Conservation (phyloP, 2,329 filamentous ascomycete species). For the Arthrinium puccinioides region DNA sequence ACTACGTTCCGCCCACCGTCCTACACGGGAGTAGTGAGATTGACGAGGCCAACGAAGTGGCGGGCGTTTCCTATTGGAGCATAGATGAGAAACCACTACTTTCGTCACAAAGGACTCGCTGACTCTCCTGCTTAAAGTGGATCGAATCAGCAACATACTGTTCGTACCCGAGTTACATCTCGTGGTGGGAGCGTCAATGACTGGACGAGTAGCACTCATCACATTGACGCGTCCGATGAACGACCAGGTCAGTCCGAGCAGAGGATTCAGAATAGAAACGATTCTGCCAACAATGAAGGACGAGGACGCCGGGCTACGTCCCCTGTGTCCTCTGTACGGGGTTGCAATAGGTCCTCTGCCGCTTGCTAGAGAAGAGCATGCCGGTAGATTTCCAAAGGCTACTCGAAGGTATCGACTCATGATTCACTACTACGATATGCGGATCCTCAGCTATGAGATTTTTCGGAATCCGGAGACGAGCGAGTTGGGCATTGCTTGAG, state of each 20-base stretch:
- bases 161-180: slow-evolving; percentile 65
- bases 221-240: slow-evolving; percentile 43
- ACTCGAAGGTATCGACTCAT: slow-evolving; percentile 42
- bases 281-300: slow-evolving; percentile 39
- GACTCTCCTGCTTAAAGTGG: no score
- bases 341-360: slow-evolving; percentile 62
- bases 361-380: slow-evolving; percentile 24
- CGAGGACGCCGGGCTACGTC: slow-evolving; percentile 36
- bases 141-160: slow-evolving; percentile 55
- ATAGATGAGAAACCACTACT: slow-evolving; percentile 12
- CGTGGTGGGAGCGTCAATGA: slow-evolving; percentile 59
- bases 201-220: slow-evolving; percentile 57
- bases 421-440: slow-evolving; percentile 64
- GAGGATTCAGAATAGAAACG: slow-evolving; percentile 46
- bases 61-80: background rate
- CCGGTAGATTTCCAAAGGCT: background rate
- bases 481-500: slow-evolving; percentile 16
- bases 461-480: slow-evolving; percentile 29
- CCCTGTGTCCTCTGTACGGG: slow-evolving; percentile 52
- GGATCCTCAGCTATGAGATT: slow-evolving; percentile 64
- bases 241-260: slow-evolving; percentile 21
- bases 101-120: no score
- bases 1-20: no score
- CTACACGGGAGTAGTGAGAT: no score
- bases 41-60: slow-evolving; percentile 21